Conservation (phyloP, 352 stramenopile genomes). For the Phytopythium cucurbitacearum region DNA sequence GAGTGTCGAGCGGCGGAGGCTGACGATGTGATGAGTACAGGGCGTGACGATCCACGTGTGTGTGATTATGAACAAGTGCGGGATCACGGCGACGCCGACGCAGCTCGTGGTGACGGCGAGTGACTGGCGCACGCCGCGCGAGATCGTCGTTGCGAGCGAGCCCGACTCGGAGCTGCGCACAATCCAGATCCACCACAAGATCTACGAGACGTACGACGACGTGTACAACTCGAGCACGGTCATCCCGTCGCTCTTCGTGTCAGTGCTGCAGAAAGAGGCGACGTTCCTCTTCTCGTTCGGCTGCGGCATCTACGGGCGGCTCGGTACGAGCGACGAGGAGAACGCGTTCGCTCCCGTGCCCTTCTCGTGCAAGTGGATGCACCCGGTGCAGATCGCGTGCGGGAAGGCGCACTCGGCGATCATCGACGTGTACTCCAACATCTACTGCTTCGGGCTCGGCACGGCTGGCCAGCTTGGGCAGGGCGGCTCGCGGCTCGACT, state of each 20-base stretch:
- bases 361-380: constrained; percentile 59
- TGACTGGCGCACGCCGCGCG: constrained; percentile 44
- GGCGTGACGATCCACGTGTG: constrained; percentile 56
- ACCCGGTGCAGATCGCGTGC: constrained; percentile 64
- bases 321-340: constrained; percentile 42
- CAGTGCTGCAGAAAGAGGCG: constrained; percentile 62
- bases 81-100: constrained; percentile 37
- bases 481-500: constrained; percentile 44
- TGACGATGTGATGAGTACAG: constrained; percentile 25
- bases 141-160: constrained; percentile 37
- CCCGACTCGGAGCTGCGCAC: constrained; percentile 48
- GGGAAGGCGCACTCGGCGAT: constrained; percentile 65
- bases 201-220: constrained; percentile 47
- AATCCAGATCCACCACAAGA: constrained; percentile 75
- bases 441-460: constrained; percentile 66
- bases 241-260: constrained; percentile 64
- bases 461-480: constrained; percentile 51
- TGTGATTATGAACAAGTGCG: constrained; percentile 60
- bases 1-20: not conserved
- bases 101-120: constrained; percentile 51
- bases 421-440: constrained; percentile 68
- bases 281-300: constrained; percentile 74
- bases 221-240: constrained; percentile 36
- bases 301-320: constrained; percentile 43
- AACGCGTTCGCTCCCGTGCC: constrained; percentile 46